phyloP scores from a whole-genome alignment of 495 filamentous ascomycete species.

The Penicillium cataractarum region DNA sequence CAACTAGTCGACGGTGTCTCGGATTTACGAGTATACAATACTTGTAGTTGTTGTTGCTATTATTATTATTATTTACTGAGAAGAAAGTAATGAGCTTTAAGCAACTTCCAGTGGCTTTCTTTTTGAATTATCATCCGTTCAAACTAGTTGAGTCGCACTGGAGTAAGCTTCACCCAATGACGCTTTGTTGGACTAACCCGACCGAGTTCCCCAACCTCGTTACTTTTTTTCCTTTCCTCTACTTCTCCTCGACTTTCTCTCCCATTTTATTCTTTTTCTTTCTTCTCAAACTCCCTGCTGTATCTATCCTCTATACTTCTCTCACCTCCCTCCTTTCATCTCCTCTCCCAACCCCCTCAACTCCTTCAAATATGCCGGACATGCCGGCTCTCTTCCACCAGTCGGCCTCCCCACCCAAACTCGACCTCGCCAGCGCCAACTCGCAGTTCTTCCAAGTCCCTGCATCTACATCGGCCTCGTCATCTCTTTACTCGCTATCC shows the following conservation, averaged over 20 bases:
- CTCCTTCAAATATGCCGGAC: constrained; percentile 30
- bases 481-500: constrained; percentile 63
- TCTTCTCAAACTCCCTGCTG: neutral
- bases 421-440: constrained; percentile 57
- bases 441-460: constrained; percentile 73
- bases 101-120: neutral
- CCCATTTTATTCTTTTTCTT: neutral
- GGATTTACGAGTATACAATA: neutral
- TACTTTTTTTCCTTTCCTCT: constrained; percentile 10
- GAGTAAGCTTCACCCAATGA: neutral
- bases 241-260: neutral
- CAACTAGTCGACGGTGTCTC: neutral
- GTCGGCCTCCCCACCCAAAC: constrained; percentile 51
- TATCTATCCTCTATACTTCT: neutral
- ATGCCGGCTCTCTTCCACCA: constrained; percentile 58
- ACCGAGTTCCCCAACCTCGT: constrained; percentile 5
- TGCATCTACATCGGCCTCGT: constrained; percentile 63
- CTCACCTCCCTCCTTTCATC: neutral
- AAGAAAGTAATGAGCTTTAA: no score
- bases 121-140: neutral
- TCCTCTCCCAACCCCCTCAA: constrained; percentile 3
- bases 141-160: no score
- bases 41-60: neutral
- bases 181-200: neutral
- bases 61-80: neutral